Evolutionary conservation across 2,329 filamentous ascomycete genomes (phyloP), one percentile per base, ranked within the genome.

Genomic region (Fusarium scirpi): DNA sequence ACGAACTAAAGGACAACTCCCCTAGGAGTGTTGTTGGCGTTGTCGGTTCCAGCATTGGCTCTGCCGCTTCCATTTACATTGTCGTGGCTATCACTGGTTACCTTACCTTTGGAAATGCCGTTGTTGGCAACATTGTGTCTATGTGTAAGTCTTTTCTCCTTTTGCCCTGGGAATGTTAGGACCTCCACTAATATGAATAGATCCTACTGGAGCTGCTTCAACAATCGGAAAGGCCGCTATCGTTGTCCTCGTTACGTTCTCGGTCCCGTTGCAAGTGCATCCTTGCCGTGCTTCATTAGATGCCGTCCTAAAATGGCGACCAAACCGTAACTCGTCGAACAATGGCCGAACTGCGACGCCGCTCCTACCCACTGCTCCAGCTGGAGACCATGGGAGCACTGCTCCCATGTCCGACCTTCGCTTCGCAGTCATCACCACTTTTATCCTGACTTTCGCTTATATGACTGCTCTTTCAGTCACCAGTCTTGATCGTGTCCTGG

Each of bases 211-310:
- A 30, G 86, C 93, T 45, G 91, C 92, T 18, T 95, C 94, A 3
- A 98, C 95, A 3, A 94, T 99, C 73, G 96, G 93, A 57, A 95
- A 97, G 72, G 93, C 94, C 5, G 96, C 96, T 48, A 99, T 99
- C 70, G 96, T 99, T 40, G 87, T 98, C 62, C 89, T 99, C 2
- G 96, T 99, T 73, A 94, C 97, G 80, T 98, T 99, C 79, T 97
- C 94, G 18, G 95, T 98, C 66, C 96, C 96, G 2, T 87, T 99
- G 2, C 96, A 99, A 80, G 92, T 97, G 40, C 96, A 99, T 78
- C 96, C 96, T 0, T 98, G 96, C 82, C 90, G 96, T 65, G 96
- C 96, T n/a, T 97, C 93, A 18, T 85, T 98, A 29, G 94, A 98
- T 76, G 95, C 96, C 1, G 93, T 98, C n/a, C 82, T 97, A 54